phyloP scores from a whole-genome alignment of 768 basidiomycete species.

The Rhodosporidiobolus odoratus region DNA sequence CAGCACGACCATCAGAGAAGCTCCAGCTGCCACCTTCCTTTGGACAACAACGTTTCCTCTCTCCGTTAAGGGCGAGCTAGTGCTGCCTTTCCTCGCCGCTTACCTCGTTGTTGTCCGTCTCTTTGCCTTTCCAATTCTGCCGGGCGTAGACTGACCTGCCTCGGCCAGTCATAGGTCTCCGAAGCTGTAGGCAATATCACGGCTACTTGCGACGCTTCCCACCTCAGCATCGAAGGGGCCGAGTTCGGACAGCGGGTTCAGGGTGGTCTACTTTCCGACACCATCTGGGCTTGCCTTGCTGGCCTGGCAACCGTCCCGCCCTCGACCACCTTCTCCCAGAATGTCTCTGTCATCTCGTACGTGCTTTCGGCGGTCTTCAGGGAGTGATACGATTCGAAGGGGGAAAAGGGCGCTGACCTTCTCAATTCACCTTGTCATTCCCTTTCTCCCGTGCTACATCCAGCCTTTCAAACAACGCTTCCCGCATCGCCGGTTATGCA shows the following conservation, averaged over 20 bases:
- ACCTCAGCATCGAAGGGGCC: slow-evolving; percentile 54
- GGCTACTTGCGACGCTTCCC: background rate
- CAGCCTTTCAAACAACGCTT: slow-evolving; percentile 57
- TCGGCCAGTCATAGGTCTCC: slow-evolving; percentile 53
- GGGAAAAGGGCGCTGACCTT: too few species aligned
- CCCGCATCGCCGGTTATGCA: slow-evolving; percentile 69
- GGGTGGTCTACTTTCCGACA: slow-evolving; percentile 73
- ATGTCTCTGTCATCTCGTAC: slow-evolving; percentile 56
- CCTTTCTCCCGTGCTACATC: too few species aligned
- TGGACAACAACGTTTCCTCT: slow-evolving; percentile 72
- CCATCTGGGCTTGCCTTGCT: slow-evolving; percentile 68
- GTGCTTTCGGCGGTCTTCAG: too few species aligned
- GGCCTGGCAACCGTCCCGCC: slow-evolving; percentile 80
- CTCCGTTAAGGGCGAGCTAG: slow-evolving; percentile 63
- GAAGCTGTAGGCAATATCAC: slow-evolving; percentile 78
- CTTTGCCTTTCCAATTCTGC: background rate
- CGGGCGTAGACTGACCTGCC: background rate
- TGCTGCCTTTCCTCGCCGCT: slow-evolving; percentile 60
- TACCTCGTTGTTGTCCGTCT: slow-evolving; percentile 50
- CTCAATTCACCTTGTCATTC: too few species aligned
- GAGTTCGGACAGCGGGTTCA: slow-evolving; percentile 77
- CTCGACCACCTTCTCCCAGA: slow-evolving; percentile 47
- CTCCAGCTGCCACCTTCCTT: slow-evolving; percentile 61
- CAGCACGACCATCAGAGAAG: slow-evolving; percentile 56
- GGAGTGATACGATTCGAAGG: too few species aligned